These are phyloP conservation scores for Heracleum sosnowskyi DNA, from an alignment of 129 eudicot species.

Conservation along the genomic window DNA sequence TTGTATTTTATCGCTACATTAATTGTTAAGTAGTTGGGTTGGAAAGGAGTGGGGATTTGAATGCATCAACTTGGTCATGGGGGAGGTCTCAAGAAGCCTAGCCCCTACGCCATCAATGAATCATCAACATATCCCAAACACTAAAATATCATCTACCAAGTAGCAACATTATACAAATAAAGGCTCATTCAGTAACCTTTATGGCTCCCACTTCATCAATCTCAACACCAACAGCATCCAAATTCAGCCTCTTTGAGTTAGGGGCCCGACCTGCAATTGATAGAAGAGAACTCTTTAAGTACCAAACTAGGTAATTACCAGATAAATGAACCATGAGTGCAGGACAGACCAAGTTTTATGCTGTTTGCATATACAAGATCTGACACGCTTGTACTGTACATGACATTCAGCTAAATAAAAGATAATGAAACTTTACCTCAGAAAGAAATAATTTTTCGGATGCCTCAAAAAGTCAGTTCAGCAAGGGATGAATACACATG, in stretches of 20 bases:
- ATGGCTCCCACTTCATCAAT: constrained; percentile 72
- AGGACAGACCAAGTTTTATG: not conserved
- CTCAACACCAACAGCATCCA: constrained; percentile 81
- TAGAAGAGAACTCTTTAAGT: constrained; percentile 15
- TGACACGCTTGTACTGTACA: not conserved
- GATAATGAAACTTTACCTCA: not conserved
- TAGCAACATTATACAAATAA: not conserved
- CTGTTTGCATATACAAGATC: not conserved
- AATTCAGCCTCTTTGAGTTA: constrained; percentile 80
- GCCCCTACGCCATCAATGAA: not conserved
- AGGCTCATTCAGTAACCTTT: constrained; percentile 40
- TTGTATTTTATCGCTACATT: not conserved
- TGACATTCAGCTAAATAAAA: not conserved
- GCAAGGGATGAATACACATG: not conserved
- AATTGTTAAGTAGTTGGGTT: not conserved
- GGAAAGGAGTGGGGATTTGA: not conserved
- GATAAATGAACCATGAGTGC: not conserved
- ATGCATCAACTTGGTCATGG: not conserved
- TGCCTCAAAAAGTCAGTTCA: not conserved
- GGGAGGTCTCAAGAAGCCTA: not conserved
- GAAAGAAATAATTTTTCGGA: not conserved
- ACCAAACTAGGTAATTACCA: not conserved
- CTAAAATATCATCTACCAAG: not conserved
- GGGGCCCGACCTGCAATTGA: constrained; percentile 67
- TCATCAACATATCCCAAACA: not conserved